Conservation (phyloP, 345 rosid species). For the Eucalyptus pumila region DNA sequence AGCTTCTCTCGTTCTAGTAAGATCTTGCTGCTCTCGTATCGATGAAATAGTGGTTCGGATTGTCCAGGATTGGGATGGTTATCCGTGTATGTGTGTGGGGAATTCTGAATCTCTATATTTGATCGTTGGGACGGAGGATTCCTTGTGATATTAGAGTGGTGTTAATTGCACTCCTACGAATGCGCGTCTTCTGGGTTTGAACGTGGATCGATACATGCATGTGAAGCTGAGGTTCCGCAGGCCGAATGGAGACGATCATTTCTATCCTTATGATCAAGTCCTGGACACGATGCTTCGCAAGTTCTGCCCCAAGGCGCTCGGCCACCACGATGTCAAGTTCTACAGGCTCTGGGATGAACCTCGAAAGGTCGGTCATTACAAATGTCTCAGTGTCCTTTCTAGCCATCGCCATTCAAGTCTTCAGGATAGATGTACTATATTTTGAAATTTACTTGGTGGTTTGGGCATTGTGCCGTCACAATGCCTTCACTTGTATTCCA, state of each 20-base stretch:
- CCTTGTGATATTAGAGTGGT: not conserved
- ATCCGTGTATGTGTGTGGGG: no score
- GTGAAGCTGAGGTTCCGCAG: slow-evolving; percentile 73
- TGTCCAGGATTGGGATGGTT: no score
- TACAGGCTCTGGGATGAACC: slow-evolving; percentile 92
- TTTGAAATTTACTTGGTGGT: not conserved
- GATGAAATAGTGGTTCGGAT: no score
- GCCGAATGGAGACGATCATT: slow-evolving; percentile 43
- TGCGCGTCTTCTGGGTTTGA: slow-evolving; percentile 56
- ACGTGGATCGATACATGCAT: slow-evolving; percentile 50
- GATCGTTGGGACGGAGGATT: no score
- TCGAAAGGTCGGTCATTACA: slow-evolving; percentile 25
- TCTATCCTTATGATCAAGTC: slow-evolving; percentile 50
- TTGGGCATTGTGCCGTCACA: not conserved
- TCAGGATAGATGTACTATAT: not conserved
- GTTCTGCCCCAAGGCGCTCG: slow-evolving; percentile 53
- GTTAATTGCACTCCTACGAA: slow-evolving; percentile 37
- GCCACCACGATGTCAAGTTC: slow-evolving; percentile 35
- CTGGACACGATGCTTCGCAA: slow-evolving; percentile 90
- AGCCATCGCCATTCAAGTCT: not conserved
- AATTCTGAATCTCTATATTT: no score
- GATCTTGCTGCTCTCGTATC: no score
- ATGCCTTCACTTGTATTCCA: not conserved
- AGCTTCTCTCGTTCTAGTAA: no score
- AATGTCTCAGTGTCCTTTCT: not conserved